Evolutionary conservation across 805 yeast species (phyloP), one percentile per base, ranked within the genome.

Genomic region (Wickerhamomyces sydowiorum): DNA sequence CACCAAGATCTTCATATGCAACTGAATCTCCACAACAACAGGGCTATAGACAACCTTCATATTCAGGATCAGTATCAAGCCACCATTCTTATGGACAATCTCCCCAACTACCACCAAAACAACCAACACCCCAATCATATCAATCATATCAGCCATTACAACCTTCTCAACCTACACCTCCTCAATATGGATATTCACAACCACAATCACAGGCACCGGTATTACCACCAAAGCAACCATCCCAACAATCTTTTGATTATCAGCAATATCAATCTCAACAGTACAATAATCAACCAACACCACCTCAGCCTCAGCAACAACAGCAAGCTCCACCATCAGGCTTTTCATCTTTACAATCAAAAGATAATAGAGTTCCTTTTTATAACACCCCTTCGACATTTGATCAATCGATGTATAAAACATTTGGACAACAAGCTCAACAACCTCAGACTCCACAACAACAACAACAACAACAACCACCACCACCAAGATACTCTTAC

Each of bases 341-440:
- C 21, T 20, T 43, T 13, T 12, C 42, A 39, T 31, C 40, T 23
- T 21, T 43, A 39, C 17, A 32, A 20, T 23, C 44, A 25, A 33
- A 39, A 22, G 37, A 32, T 21, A 53, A 56, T 25, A 71, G 72
- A 21, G 60, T 67, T 17, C 58, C 64, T 3, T 72, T 73, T 45
- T 76, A 75, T 47, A 65, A 65, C 36, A 72, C 69, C 5, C 78
- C 80, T 1, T 70, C 80, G 2, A 75, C 70, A 3, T 76, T 67
- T 52, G 72, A 74, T 54, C 70, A 74, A 6, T 59, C 68, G 38
- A 51, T 75, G 59, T 74, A 75, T 48, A 64, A 73, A 38, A 21
- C 31, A 20, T 32, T 32, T 38, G 43, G 45, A 3, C 42, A 45
- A 7, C 42, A 25, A 27, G 17, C 39, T 9, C 28, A 45, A 23